Evolutionary conservation across 1,284 basidiomycete genomes (phyloP), one percentile per base, ranked within the genome.

Genomic region (Afroboletus lepidellus): DNA sequence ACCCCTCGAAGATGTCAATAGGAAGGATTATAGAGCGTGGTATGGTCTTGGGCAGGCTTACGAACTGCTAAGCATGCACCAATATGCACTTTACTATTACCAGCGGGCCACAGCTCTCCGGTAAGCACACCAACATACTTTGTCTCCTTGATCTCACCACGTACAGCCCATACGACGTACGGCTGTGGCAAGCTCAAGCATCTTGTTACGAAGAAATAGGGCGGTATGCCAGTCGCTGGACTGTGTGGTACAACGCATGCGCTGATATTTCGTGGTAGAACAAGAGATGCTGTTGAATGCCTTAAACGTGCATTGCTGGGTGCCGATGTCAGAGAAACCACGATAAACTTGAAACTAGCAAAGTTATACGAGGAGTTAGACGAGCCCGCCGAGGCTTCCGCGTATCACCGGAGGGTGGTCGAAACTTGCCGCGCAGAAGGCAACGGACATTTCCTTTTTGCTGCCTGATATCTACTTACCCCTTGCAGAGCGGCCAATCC

Each of bases 21-120:
- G 93, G 46, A 97, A 98, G 69, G 96, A 98, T 70, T 98, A 98
- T 67, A 77, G 97, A 53, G 95, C 96, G 8, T 99, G 97, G 96
- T 98, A 97, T 71, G 97, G 97, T 21, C 84, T 99, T 44, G 97
- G 95, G 1, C 96, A 99, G 69, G 94, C 95, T 18, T 99, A 99
- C 69, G 96, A 98, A 68, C 79, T 99, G 33, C 77, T 98, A 56
- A 94, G 91, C 64, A 98, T 98, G 88, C 93, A 94, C 58, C 87
- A 93, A 66, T 98, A 98, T 73, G 92, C 96, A 3, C 77, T 99
- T 44, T 87, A 97, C 71, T 99, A 99, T 74, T 98, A 96, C 67
- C 95, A 98, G 65, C 87, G 93, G 64, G 95, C 97, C 2, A 95
- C 94, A 18, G 90, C 94, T 23, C 77, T 98, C 55, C 79, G 91